A percentile compares a stretch with the other conserved stretches of the same genome.
phyloP scores from a whole-genome alignment of 257 asterid genomes.

The Ilex aquifolium region DNA sequence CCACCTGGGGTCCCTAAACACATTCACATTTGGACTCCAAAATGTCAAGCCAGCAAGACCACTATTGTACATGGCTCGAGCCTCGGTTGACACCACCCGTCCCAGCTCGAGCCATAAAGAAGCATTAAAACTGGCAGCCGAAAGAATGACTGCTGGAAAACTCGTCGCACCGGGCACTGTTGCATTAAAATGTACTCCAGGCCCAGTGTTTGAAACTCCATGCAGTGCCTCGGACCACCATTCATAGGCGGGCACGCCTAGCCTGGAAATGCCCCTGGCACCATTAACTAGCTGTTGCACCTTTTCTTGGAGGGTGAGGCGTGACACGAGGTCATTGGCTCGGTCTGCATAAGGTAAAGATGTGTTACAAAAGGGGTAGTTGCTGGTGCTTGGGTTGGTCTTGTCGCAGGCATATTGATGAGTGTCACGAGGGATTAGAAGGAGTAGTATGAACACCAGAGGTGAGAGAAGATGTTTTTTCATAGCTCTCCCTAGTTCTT shows the following conservation, averaged over 20 bases:
- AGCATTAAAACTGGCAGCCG: not conserved
- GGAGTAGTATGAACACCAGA: slow-evolving; percentile 1
- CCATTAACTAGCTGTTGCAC: slow-evolving; percentile 9
- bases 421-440: not conserved
- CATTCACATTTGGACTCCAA: slow-evolving; percentile 3
- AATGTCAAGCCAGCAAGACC: not conserved
- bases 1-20: slow-evolving; percentile 1
- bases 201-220: slow-evolving; percentile 18
- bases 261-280: slow-evolving; percentile 14
- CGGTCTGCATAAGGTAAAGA: slow-evolving; percentile 11
- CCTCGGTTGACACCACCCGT: not conserved
- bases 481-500: slow-evolving; percentile 1
- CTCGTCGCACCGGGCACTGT: not conserved
- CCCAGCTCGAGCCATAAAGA: not conserved
- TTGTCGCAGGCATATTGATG: slow-evolving; percentile 19
- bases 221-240: slow-evolving; percentile 33
- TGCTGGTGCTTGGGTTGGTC: slow-evolving; percentile 5
- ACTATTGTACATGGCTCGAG: not conserved
- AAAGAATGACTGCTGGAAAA: not conserved
- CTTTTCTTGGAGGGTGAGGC: slow-evolving; percentile 25
- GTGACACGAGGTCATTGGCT: slow-evolving; percentile 19
- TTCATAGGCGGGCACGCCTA: slow-evolving; percentile 14
- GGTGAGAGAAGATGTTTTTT: slow-evolving; percentile 2
- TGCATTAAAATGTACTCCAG: slow-evolving; percentile 3
- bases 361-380: slow-evolving; percentile 18